These are phyloP conservation scores for Claviceps pusilla DNA, from an alignment of 2,329 filamentous ascomycete genomes.

Conservation along the genomic window DNA sequence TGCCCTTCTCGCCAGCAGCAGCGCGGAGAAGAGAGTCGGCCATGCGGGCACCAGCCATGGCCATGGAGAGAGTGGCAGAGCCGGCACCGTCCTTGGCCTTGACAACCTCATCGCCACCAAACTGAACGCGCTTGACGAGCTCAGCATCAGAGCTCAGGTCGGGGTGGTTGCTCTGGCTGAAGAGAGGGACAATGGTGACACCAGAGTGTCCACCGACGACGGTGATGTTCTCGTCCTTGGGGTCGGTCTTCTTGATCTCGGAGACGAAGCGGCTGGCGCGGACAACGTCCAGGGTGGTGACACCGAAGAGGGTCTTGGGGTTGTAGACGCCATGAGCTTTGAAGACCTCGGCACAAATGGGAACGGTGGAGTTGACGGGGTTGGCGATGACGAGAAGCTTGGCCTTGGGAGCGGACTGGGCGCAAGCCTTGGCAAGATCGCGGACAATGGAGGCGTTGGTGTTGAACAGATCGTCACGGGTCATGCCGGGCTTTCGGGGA, in stretches of 20 bases:
- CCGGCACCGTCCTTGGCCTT: constrained; percentile 97
- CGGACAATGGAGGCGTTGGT: constrained; percentile 99
- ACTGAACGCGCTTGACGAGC: constrained; percentile 90
- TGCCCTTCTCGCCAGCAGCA: constrained; percentile 81
- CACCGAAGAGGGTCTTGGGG: constrained; percentile 97
- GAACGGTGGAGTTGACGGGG: constrained; percentile 98
- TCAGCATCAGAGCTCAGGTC: constrained; percentile 63
- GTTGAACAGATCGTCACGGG: constrained; percentile 99
- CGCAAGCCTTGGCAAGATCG: constrained; percentile 89
- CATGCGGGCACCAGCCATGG: constrained; percentile 74
- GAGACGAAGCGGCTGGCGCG: constrained; percentile 96
- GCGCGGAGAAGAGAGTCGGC: constrained; percentile 91
- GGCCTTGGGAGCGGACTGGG: constrained; percentile 76
- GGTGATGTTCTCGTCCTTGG: constrained; percentile 82
- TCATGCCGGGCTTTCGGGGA: constrained; percentile 98
- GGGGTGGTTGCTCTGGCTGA: constrained; percentile 83
- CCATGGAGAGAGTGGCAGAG: constrained; percentile 96
- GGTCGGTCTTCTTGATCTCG: constrained; percentile 81
- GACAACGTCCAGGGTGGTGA: constrained; percentile 97
- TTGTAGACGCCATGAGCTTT: constrained; percentile 94
- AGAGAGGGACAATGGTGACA: constrained; percentile 94
- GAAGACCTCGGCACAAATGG: constrained; percentile 93
- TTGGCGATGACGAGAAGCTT: constrained; percentile 97
- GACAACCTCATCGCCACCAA: constrained; percentile 97
- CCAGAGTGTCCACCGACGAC: constrained; percentile 96